These are phyloP conservation scores for Cynara cardunculus DNA, from an alignment of 129 eudicot genomes.

Conservation along the genomic window DNA sequence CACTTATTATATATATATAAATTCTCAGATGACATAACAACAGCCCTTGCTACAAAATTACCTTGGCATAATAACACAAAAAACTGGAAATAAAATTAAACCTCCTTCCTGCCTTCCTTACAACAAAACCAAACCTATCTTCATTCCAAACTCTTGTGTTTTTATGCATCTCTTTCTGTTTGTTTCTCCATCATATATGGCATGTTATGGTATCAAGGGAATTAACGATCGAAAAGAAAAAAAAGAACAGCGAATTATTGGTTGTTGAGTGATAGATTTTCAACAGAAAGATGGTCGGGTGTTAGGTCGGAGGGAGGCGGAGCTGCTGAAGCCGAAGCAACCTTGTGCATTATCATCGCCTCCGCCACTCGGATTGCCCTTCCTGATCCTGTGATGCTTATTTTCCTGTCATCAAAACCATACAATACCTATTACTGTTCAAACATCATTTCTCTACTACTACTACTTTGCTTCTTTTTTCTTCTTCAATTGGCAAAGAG, in stretches of 20 bases:
- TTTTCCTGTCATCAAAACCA: slow-evolving; percentile 58
- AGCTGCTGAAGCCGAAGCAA: slow-evolving; percentile 43
- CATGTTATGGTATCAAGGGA: background rate
- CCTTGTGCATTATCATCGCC: slow-evolving; percentile 71
- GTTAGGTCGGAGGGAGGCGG: slow-evolving; percentile 1
- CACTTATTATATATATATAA: background rate
- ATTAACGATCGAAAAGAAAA: background rate
- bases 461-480: too few relatives aligned
- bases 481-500: too few relatives aligned
- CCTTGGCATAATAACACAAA: background rate
- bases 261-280: slow-evolving; percentile 19
- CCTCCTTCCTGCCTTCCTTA: background rate
- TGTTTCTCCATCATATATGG: background rate
- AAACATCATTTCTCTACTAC: background rate
- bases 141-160: background rate
- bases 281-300: slow-evolving; percentile 19
- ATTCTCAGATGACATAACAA: background rate
- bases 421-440: background rate
- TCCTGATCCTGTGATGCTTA: slow-evolving; percentile 76
- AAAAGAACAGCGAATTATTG: background rate
- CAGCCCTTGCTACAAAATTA: background rate
- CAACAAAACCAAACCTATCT: background rate
- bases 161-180: background rate
- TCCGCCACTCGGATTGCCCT: slow-evolving; percentile 76
- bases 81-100: background rate